Percentiles rank a stretch among this genome's conserved stretches.
These are phyloP conservation scores for Pestalotiopsis sp. DNA, from an alignment of 2,329 filamentous ascomycete genomes.

Conservation along the genomic window DNA sequence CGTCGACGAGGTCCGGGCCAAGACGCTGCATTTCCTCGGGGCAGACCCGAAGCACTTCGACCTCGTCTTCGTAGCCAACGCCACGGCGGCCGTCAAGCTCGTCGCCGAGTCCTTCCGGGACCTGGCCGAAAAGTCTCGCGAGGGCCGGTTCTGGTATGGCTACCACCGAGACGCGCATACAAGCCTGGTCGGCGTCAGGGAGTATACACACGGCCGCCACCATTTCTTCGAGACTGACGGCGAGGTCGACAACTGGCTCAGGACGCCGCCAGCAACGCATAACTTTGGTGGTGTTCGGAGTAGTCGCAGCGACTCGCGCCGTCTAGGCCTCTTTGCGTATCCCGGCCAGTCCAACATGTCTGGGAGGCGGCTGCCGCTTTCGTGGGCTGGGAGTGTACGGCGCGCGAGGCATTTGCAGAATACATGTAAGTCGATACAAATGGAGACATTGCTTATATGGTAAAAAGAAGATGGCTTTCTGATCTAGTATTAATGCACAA, in stretches of 20 bases:
- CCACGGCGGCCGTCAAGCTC: conserved; percentile 88
- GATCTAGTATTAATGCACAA: conserved; percentile 15
- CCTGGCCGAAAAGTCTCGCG: conserved; percentile 48
- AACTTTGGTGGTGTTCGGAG: conserved; percentile 26
- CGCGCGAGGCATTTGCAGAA: conserved; percentile 35
- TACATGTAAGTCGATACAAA: conserved; percentile 30
- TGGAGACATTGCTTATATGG: not conserved
- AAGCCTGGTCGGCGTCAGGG: conserved; percentile 70
- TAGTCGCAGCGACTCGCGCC: conserved; percentile 13
- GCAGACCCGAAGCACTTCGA: conserved; percentile 63
- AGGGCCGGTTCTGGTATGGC: conserved; percentile 57
- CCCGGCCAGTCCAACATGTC: conserved; percentile 74
- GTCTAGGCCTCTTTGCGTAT: conserved; percentile 60
- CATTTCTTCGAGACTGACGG: conserved; percentile 64
- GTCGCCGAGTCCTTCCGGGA: conserved; percentile 58
- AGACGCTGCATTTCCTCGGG: conserved; percentile 59
- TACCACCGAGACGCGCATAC: conserved; percentile 66
- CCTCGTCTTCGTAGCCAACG: conserved; percentile 85
- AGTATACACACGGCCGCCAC: conserved; percentile 57
- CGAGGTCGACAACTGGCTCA: conserved; percentile 49
- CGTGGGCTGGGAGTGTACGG: conserved; percentile 51
- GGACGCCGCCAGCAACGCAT: conserved; percentile 25
- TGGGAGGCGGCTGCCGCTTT: conserved; percentile 61
- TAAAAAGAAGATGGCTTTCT: not conserved
- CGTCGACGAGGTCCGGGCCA: conserved; percentile 58